Evolutionary conservation across 208 protist species (phyloP).

Genomic region (Leishmania martiniquensis): DNA sequence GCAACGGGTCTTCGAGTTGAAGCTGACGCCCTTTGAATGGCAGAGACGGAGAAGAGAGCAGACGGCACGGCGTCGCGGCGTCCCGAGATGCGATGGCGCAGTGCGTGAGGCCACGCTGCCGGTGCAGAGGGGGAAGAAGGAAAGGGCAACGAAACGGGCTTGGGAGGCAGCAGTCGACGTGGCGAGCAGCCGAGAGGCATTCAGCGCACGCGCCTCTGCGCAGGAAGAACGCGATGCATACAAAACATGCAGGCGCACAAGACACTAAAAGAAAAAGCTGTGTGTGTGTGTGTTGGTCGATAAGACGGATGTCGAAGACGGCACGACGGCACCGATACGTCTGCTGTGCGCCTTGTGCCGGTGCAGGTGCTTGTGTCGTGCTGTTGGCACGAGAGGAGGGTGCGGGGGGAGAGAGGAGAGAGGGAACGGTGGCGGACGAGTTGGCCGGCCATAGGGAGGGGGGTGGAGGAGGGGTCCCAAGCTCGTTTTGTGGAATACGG

Average conservation of each 20-base stretch:
- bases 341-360: neutral
- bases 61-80: neutral
- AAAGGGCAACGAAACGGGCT: neutral
- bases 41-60: neutral
- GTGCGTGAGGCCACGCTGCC: too few species aligned
- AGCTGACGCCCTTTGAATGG: neutral
- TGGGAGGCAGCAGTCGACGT: neutral
- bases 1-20: neutral
- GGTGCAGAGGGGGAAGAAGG: neutral
- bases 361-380: too few species aligned
- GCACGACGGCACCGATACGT: neutral
- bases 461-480: too few species aligned
- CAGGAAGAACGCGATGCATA: neutral
- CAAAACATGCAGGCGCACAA: too few species aligned
- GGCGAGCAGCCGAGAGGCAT: constrained; percentile 5
- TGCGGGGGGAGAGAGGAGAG: neutral
- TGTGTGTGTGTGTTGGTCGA: neutral
- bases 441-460: neutral
- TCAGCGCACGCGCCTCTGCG: neutral
- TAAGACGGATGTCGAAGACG: neutral
- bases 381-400: neutral
- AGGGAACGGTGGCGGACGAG: too few species aligned
- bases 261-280: neutral
- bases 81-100: neutral
- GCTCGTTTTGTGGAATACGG: neutral